Evolutionary conservation across 805 yeast species (phyloP), one percentile per base, ranked within the genome.

Genomic region (Maudiozyma serrabonitensis): DNA sequence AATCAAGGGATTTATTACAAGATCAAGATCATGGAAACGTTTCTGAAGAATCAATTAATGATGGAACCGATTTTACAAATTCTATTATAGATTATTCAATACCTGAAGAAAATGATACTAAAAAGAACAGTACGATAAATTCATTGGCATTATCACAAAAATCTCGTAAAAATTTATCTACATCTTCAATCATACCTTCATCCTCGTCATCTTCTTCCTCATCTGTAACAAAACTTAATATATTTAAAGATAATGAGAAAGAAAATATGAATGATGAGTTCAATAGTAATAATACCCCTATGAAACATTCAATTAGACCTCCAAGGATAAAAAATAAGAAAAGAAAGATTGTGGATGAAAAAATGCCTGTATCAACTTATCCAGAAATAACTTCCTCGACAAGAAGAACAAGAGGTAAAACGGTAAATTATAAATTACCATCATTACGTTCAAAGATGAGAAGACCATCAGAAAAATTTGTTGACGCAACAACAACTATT

Each of bases 401-500:
- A 2, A 58, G 83, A 45, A 65, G 80, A 50, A 71, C 87, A 23
- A 68, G 80, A 21, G 75, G 80, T 4, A 78, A 75, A 50, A 73
- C 75, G 11, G 78, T 87, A 6, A 78, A 80, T 61, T 87, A 87
- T 57, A 79, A 80, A 18, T 71, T 80, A 34, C 88, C 89, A 0
- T 80, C 90, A 1, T 63, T 84, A 47, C 70, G 84, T 39, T 76
- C 75, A 15, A 85, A 84, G 60, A 74, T 83, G 82, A 75, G 95
- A 59, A 72, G 91, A 54, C 80, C 79, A 34, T 71, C 81, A 0
- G 82, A 70, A 31, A 72, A 74, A 53, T 67, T 81, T 42, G 79
- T 78, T 2, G 86, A 80, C 62, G 89, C 89, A 1, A 79, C 82
- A 0, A 69, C 73, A 2, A 54, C 63, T 26, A 57, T 60, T 2